Conservation (phyloP, 2,329 filamentous ascomycete species). For the Orbilia ellipsospora region DNA sequence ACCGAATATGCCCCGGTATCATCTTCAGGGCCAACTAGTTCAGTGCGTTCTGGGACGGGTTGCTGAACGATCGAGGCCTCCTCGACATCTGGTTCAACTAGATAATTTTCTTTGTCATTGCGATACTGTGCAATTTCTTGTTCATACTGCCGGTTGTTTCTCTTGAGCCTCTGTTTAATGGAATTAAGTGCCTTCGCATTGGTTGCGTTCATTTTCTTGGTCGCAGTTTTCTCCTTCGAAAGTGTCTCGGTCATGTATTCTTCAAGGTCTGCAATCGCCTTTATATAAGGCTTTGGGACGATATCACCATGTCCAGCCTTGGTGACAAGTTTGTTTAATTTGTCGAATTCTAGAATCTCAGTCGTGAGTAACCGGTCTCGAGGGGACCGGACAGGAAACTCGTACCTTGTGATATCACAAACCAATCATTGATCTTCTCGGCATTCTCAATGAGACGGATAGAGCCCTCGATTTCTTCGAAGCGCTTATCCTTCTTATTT, state of each 20-base stretch:
- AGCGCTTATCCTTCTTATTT: slow-evolving; percentile 97
- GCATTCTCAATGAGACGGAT: slow-evolving; percentile 95
- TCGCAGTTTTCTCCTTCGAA: slow-evolving; percentile 92
- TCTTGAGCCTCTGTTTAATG: slow-evolving; percentile 98
- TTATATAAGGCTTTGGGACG: slow-evolving; percentile 90
- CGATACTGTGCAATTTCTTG: slow-evolving; percentile 87
- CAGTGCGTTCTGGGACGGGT: slow-evolving; percentile 60
- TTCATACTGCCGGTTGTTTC: slow-evolving; percentile 96
- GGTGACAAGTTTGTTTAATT: slow-evolving; percentile 84
- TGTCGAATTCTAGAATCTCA: slow-evolving; percentile 80
- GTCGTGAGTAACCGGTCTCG: slow-evolving; percentile 52
- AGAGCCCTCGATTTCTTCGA: slow-evolving; percentile 90
- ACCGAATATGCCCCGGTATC: slow-evolving; percentile 90
- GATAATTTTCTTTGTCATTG: slow-evolving; percentile 84
- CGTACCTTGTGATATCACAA: slow-evolving; percentile 84
- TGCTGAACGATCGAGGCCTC: slow-evolving; percentile 67
- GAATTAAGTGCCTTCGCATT: slow-evolving; percentile 94
- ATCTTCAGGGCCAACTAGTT: slow-evolving; percentile 66
- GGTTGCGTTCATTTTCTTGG: slow-evolving; percentile 98
- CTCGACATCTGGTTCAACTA: slow-evolving; percentile 84
- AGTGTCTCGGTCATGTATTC: slow-evolving; percentile 93
- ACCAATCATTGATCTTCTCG: slow-evolving; percentile 98
- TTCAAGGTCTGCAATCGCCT: slow-evolving; percentile 91
- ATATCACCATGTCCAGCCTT: slow-evolving; percentile 82
- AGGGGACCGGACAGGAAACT: neutral